Conservation (phyloP, 2,329 filamentous ascomycete species). For the Alternaria brassicae region DNA sequence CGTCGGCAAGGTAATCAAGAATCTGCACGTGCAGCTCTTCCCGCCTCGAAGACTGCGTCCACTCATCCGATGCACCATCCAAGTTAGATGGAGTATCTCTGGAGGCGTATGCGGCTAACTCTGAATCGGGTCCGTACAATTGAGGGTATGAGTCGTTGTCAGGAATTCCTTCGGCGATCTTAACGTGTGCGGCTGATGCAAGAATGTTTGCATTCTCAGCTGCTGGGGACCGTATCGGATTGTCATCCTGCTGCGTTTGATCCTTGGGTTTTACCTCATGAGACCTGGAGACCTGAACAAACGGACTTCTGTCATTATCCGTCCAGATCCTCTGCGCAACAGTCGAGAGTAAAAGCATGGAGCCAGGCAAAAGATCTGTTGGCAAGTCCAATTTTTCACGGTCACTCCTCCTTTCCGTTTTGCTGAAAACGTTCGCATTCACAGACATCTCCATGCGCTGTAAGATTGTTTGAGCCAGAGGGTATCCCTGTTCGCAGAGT, state of each 20-base stretch:
- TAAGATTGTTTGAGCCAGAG: constrained; percentile 27
- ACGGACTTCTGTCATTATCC: constrained; percentile 24
- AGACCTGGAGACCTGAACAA: constrained; percentile 10
- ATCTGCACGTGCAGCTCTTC: neutral
- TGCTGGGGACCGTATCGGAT: neutral
- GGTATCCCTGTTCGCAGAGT: constrained; percentile 34
- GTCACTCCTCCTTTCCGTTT: constrained; percentile 15
- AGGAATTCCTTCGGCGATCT: accelerated
- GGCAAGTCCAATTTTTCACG: constrained; percentile 32
- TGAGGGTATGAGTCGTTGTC: neutral
- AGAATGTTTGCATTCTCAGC: neutral
- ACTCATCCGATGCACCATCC: neutral
- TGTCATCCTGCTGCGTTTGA: neutral
- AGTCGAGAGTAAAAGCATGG: constrained; percentile 25
- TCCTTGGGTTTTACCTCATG: neutral
- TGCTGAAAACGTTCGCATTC: constrained; percentile 32
- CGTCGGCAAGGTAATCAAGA: constrained; percentile 18
- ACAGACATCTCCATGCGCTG: constrained; percentile 32
- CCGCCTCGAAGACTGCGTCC: neutral
- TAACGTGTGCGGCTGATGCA: neutral
- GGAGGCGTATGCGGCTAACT: accelerated
- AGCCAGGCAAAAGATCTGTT: constrained; percentile 20
- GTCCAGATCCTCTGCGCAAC: constrained; percentile 27
- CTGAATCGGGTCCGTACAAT: neutral
- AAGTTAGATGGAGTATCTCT: neutral